phyloP scores from a whole-genome alignment of 2,329 filamentous ascomycete species.

The Helotiales sp. region DNA sequence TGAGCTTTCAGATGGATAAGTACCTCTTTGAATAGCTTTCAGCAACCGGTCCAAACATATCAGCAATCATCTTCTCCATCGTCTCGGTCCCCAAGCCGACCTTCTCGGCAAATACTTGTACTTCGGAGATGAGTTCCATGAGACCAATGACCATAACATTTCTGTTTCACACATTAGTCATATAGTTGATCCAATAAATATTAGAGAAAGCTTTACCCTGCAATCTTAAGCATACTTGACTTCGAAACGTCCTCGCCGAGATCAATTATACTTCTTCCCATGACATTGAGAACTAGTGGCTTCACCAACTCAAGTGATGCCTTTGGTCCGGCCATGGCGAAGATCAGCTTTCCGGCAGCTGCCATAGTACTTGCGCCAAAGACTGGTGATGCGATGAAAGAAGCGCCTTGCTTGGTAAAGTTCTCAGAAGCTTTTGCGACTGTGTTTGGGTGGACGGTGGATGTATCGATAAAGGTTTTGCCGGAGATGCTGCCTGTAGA shows the following conservation, averaged over 20 bases:
- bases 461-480: slow-evolving; percentile 35
- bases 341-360: slow-evolving; percentile 45
- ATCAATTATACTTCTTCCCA: slow-evolving; percentile 42
- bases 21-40: slow-evolving; percentile 41
- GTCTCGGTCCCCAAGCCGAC: slow-evolving; percentile 42
- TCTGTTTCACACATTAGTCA: slow-evolving; percentile 25
- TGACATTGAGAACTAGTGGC: slow-evolving; percentile 44
- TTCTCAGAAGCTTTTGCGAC: slow-evolving; percentile 36
- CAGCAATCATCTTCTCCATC: slow-evolving; percentile 43
- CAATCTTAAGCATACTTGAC: slow-evolving; percentile 45
- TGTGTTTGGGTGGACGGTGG: slow-evolving; percentile 37
- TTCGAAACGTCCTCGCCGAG: slow-evolving; percentile 44
- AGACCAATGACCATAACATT: slow-evolving; percentile 43
- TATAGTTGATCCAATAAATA: too few species aligned
- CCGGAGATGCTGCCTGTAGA: slow-evolving; percentile 33
- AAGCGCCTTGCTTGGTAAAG: slow-evolving; percentile 36
- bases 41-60: slow-evolving; percentile 44
- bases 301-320: slow-evolving; percentile 36
- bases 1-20: background rate
- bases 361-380: slow-evolving; percentile 46
- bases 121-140: slow-evolving; percentile 47
- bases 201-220: slow-evolving; percentile 34
- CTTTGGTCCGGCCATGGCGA: slow-evolving; percentile 42
- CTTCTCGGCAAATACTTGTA: slow-evolving; percentile 47
- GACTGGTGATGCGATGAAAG: slow-evolving; percentile 41